Percentiles rank a stretch among this genome's conserved stretches.
These are phyloP conservation scores for Salvia splendens DNA, from an alignment of 257 asterid genomes.

Conservation along the genomic window DNA sequence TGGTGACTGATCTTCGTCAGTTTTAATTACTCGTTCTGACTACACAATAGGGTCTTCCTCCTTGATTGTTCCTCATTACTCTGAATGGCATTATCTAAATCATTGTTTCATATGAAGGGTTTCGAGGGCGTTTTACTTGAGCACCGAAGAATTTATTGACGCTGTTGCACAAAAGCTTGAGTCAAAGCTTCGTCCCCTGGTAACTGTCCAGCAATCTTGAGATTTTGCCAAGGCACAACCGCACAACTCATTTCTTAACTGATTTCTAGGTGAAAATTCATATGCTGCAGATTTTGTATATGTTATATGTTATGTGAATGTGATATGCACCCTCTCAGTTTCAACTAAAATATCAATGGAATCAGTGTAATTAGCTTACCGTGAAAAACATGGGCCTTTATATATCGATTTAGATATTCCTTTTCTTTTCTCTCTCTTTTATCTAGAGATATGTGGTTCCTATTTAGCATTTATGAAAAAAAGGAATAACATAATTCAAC, in stretches of 20 bases:
- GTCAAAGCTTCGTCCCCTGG: constrained; percentile 45
- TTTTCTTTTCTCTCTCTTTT: neutral
- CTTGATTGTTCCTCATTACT: neutral
- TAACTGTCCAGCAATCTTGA: constrained; percentile 33
- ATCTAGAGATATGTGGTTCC: neutral
- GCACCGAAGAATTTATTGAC: constrained; percentile 75
- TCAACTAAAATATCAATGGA: neutral
- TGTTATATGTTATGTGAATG: neutral
- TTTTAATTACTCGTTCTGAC: neutral
- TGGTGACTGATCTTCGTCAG: neutral
- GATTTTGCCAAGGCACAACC: neutral
- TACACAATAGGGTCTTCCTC: neutral
- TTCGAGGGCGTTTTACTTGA: constrained; percentile 71
- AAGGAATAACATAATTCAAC: neutral
- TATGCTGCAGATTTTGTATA: neutral
- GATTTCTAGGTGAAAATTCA: neutral
- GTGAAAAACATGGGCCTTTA: neutral
- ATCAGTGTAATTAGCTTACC: neutral
- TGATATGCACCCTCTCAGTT: neutral
- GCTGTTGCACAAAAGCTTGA: constrained; percentile 69
- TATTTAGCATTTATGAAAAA: too few species aligned
- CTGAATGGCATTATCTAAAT: constrained; percentile 19
- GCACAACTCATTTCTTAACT: neutral
- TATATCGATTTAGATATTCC: too few species aligned
- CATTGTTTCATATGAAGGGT: constrained; percentile 54